These are phyloP conservation scores for Saccharomycopsis lassenensis DNA, from an alignment of 805 yeast genomes.

Conservation along the genomic window DNA sequence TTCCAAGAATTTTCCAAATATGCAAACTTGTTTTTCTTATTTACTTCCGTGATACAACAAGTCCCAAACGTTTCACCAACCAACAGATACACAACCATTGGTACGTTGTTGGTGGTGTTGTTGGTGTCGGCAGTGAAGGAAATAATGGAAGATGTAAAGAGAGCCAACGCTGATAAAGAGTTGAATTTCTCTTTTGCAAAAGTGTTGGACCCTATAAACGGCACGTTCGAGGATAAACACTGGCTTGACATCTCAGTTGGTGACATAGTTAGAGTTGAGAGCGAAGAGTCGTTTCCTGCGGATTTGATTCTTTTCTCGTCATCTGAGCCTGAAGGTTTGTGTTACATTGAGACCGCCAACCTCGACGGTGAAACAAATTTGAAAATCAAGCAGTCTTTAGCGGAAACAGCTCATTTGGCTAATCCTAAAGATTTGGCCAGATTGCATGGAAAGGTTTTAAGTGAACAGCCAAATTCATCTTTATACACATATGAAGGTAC, in stretches of 20 bases:
- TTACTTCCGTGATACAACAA: slow-evolving; percentile 90
- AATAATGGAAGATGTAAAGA: slow-evolving; percentile 78
- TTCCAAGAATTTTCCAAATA: slow-evolving; percentile 96
- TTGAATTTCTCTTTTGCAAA: slow-evolving; percentile 67
- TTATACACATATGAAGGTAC: slow-evolving; percentile 94
- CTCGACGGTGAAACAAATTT: slow-evolving; percentile 96
- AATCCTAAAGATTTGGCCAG: slow-evolving; percentile 48
- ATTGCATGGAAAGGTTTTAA: slow-evolving; percentile 49
- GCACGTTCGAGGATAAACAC: slow-evolving; percentile 52
- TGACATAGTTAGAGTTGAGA: slow-evolving; percentile 72
- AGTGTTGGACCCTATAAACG: slow-evolving; percentile 46
- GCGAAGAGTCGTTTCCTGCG: slow-evolving; percentile 91
- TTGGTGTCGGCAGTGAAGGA: slow-evolving; percentile 90
- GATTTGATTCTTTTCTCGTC: slow-evolving; percentile 78
- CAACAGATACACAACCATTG: slow-evolving; percentile 88
- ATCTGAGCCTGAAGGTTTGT: slow-evolving; percentile 96
- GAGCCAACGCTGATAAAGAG: slow-evolving; percentile 82
- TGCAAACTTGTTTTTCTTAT: slow-evolving; percentile 86
- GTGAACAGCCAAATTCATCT: slow-evolving; percentile 92
- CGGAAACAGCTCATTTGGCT: slow-evolving; percentile 65
- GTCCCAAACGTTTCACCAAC: slow-evolving; percentile 97
- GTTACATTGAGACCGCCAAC: slow-evolving; percentile 96
- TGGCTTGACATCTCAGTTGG: slow-evolving; percentile 92
- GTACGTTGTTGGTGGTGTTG: slow-evolving; percentile 76
- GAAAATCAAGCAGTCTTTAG: slow-evolving; percentile 81